Evolutionary conservation across 257 asterid species (phyloP).

Genomic region (Rauvolfia tetraphylla): DNA sequence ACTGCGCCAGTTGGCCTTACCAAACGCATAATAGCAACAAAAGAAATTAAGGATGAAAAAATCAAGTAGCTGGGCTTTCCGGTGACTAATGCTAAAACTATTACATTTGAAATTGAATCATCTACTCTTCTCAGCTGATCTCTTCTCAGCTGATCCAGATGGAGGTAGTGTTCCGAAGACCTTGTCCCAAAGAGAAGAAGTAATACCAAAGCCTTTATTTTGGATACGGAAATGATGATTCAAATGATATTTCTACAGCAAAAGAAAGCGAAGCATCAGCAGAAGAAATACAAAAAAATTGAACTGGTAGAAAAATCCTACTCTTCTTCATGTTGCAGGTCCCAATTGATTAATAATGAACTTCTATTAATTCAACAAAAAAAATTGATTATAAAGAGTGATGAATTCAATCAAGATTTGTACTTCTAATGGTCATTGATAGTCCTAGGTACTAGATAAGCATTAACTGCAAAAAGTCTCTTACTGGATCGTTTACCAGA

Average conservation of each 20-base stretch:
- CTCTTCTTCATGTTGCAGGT: neutral
- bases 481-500: neutral
- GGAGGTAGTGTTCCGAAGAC: conserved; percentile 83
- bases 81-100: neutral
- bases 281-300: neutral
- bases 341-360: neutral
- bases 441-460: neutral
- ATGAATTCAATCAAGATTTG: neutral
- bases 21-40: neutral
- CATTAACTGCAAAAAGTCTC: neutral
- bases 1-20: neutral
- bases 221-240: conserved; percentile 91
- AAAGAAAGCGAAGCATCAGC: conserved; percentile 6
- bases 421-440: neutral
- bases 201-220: conserved; percentile 82
- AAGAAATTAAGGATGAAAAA: neutral
- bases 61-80: neutral
- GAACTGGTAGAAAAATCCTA: neutral
- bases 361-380: too few relatives aligned
- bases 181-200: conserved; percentile 85
- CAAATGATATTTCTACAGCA: conserved; percentile 77
- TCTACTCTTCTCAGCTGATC: too few relatives aligned
- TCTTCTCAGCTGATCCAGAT: conserved; percentile 43
- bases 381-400: too few relatives aligned
- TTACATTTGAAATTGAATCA: conserved; percentile 18